Percentiles rank a stretch among this genome's conserved stretches.
Conservation (phyloP, 805 yeast species). For the Myxozyma lipomycoides region DNA sequence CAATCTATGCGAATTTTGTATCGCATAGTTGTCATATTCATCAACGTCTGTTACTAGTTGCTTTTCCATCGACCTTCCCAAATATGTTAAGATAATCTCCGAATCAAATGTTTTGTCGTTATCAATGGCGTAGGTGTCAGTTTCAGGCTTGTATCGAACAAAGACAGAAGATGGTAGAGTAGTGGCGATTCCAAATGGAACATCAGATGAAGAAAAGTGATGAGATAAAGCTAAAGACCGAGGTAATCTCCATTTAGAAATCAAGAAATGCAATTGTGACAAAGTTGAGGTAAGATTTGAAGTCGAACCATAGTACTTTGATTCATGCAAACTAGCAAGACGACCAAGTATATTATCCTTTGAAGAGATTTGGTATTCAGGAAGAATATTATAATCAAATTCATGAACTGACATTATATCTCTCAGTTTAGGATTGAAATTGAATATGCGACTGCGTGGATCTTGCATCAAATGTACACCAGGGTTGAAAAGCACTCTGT, state of each 20-base stretch:
- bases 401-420: slow-evolving; percentile 59
- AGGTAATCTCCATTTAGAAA: slow-evolving; percentile 60
- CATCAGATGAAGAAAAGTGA: slow-evolving; percentile 34
- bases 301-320: slow-evolving; percentile 68
- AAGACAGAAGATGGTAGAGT: slow-evolving; percentile 55
- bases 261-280: slow-evolving; percentile 65
- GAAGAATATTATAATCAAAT: slow-evolving; percentile 57
- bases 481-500: slow-evolving; percentile 66
- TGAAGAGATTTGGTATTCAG: slow-evolving; percentile 61
- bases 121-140: slow-evolving; percentile 57
- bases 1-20: slow-evolving; percentile 25
- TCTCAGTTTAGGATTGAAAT: slow-evolving; percentile 60
- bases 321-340: slow-evolving; percentile 42
- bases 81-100: slow-evolving; percentile 62
- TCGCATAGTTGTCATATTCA: slow-evolving; percentile 47
- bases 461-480: slow-evolving; percentile 75
- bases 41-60: slow-evolving; percentile 59
- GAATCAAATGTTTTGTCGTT: slow-evolving; percentile 63
- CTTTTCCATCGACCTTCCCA: slow-evolving; percentile 79
- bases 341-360: slow-evolving; percentile 53
- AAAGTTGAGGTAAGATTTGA: slow-evolving; percentile 79
- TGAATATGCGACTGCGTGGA: slow-evolving; percentile 67
- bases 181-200: slow-evolving; percentile 45
- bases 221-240: slow-evolving; percentile 46
- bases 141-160: slow-evolving; percentile 45